These are phyloP conservation scores for Cyclotella choctawhatcheeana DNA, from an alignment of 108 stramenopile genomes.

Conservation along the genomic window DNA sequence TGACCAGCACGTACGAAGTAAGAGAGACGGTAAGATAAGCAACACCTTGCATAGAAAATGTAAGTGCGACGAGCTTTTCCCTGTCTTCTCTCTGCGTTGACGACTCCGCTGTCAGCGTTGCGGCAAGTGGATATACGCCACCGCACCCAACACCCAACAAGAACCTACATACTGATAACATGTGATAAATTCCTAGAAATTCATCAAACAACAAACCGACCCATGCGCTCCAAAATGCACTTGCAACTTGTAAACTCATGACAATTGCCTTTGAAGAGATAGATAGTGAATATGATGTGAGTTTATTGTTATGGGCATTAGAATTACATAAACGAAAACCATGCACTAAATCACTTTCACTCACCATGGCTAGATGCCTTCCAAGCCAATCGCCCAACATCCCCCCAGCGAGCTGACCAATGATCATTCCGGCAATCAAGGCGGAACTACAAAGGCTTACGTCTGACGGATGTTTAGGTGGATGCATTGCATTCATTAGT, in stretches of 20 bases:
- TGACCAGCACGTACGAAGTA: slow-evolving; percentile 53
- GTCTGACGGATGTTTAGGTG: slow-evolving; percentile 33
- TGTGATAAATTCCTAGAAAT: slow-evolving; percentile 34
- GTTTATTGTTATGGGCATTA: no score
- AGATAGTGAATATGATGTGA: no score
- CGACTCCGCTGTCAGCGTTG: slow-evolving; percentile 77
- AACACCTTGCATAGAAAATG: slow-evolving; percentile 83
- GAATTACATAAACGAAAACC: no score
- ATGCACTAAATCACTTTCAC: no score
- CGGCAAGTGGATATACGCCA: slow-evolving; percentile 90
- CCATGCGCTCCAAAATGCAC: slow-evolving; percentile 47
- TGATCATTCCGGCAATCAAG: slow-evolving; percentile 69
- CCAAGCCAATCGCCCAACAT: slow-evolving; percentile 61
- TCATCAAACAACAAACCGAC: slow-evolving; percentile 16
- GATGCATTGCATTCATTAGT: slow-evolving; percentile 49
- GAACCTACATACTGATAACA: slow-evolving; percentile 72
- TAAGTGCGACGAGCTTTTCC: slow-evolving; percentile 69
- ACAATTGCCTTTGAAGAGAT: no score
- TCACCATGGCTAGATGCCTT: slow-evolving; percentile 59
- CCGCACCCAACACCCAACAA: slow-evolving; percentile 84
- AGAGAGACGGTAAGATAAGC: slow-evolving; percentile 76
- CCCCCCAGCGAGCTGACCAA: slow-evolving; percentile 64
- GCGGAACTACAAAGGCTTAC: slow-evolving; percentile 55
- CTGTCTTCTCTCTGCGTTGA: slow-evolving; percentile 22
- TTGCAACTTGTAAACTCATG: slow-evolving; percentile 57